phyloP scores from a whole-genome alignment of 306 rosid species.

The Lathyrus oleraceus region DNA sequence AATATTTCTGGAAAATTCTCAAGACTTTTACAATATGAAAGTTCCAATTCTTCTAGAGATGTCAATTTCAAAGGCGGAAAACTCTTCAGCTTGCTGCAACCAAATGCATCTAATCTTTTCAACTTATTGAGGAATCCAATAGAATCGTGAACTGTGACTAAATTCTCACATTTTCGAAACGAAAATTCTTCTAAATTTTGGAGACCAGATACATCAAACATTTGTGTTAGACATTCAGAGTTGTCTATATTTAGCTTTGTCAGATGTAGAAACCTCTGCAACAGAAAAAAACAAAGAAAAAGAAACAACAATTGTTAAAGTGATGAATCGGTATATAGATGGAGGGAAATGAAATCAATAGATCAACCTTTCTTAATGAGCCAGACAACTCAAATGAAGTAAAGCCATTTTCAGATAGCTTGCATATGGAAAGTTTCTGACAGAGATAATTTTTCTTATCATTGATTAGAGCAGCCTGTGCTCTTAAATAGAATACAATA shows the following conservation, averaged over 20 bases:
- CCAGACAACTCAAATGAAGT: not conserved
- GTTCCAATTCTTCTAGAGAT: not conserved
- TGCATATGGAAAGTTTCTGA: too few species aligned
- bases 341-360: not conserved
- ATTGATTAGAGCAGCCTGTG: too few species aligned
- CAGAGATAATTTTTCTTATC: too few species aligned
- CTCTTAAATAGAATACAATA: too few species aligned
- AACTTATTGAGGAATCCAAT: not conserved
- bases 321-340: not conserved
- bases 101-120: not conserved
- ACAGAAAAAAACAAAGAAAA: too few species aligned
- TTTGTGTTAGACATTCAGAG: not conserved
- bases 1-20: not conserved
- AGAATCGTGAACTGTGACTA: not conserved
- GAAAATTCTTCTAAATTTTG: not conserved
- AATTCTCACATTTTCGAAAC: not conserved
- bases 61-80: not conserved
- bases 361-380: not conserved
- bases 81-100: not conserved
- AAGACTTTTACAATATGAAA: not conserved
- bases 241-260: not conserved
- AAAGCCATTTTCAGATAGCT: too few species aligned
- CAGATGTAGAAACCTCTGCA: not conserved
- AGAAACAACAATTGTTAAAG: too few species aligned
- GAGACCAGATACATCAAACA: not conserved